Conservation (phyloP, 2,329 filamentous ascomycete genomes). For the Fusarium sp. region DNA sequence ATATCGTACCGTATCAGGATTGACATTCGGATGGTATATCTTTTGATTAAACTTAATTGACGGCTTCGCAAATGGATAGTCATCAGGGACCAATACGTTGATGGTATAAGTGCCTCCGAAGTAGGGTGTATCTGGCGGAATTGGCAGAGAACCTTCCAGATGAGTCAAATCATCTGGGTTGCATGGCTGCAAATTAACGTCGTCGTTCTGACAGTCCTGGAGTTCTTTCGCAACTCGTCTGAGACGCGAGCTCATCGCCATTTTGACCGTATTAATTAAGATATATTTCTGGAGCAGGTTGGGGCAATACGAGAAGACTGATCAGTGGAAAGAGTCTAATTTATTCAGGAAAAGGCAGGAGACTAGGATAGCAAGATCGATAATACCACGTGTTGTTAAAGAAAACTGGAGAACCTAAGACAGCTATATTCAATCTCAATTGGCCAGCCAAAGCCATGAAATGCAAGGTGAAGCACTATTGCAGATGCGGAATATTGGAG, state of each 20-base stretch:
- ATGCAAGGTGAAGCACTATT: background rate
- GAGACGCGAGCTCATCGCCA: background rate
- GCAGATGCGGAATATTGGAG: background rate
- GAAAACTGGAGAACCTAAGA: too few relatives aligned
- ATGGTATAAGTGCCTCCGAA: background rate
- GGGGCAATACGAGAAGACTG: fast-evolving
- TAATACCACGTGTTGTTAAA: background rate
- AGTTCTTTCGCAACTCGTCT: background rate
- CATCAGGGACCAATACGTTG: fast-evolving
- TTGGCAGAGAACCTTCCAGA: background rate
- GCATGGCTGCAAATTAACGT: background rate
- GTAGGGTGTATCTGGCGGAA: background rate
- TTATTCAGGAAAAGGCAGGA: too few relatives aligned
- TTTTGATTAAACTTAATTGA: background rate
- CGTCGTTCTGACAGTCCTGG: fast-evolving
- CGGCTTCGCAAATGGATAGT: background rate
- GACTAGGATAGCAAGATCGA: too few relatives aligned
- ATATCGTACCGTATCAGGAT: background rate
- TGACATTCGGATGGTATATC: background rate
- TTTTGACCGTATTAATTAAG: too few relatives aligned
- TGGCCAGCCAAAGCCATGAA: background rate
- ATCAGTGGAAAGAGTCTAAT: too few relatives aligned
- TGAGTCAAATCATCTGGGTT: fast-evolving
- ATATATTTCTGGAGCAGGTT: too few relatives aligned
- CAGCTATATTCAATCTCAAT: fast-evolving